Percentiles rank a stretch among this genome's conserved stretches.
phyloP scores from a whole-genome alignment of 768 basidiomycete genomes.

The Suillus paluster region DNA sequence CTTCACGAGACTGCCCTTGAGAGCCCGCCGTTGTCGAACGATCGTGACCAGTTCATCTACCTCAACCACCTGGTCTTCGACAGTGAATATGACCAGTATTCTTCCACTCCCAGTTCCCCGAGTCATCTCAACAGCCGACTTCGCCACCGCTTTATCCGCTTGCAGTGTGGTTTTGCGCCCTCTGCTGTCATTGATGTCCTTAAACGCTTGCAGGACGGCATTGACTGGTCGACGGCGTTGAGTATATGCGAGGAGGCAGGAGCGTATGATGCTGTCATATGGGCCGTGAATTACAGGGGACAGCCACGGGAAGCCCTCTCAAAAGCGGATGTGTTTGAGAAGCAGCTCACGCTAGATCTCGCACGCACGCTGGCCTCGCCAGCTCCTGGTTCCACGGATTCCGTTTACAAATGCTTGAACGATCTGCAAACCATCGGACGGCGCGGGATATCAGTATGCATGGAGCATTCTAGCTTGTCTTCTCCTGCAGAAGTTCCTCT shows the following conservation, averaged over 20 bases:
- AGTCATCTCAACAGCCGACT: constrained; percentile 52
- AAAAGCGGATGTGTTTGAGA: constrained; percentile 65
- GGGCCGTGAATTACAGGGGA: constrained; percentile 73
- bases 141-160: constrained; percentile 64
- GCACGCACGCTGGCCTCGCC: constrained; percentile 39
- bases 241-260: constrained; percentile 67
- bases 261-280: constrained; percentile 79
- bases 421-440: constrained; percentile 62
- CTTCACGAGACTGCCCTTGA: constrained; percentile 70
- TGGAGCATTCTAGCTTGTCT: constrained; percentile 58
- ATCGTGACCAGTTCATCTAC: constrained; percentile 72
- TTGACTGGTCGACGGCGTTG: constrained; percentile 62
- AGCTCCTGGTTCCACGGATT: constrained; percentile 19
- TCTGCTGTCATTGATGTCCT: constrained; percentile 65
- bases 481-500: constrained; percentile 48
- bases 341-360: constrained; percentile 50
- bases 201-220: constrained; percentile 48
- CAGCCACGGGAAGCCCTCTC: constrained; percentile 65
- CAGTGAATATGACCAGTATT: constrained; percentile 36
- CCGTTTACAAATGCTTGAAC: constrained; percentile 44
- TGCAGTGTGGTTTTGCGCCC: constrained; percentile 78
- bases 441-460: constrained; percentile 70
- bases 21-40: constrained; percentile 46
- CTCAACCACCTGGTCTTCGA: constrained; percentile 73
- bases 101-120: constrained; percentile 38